A percentile compares a stretch with the other conserved stretches of the same genome.
Evolutionary conservation across 2,329 filamentous ascomycete genomes (phyloP).

Genomic region (Verticillium zaregamsianum): DNA sequence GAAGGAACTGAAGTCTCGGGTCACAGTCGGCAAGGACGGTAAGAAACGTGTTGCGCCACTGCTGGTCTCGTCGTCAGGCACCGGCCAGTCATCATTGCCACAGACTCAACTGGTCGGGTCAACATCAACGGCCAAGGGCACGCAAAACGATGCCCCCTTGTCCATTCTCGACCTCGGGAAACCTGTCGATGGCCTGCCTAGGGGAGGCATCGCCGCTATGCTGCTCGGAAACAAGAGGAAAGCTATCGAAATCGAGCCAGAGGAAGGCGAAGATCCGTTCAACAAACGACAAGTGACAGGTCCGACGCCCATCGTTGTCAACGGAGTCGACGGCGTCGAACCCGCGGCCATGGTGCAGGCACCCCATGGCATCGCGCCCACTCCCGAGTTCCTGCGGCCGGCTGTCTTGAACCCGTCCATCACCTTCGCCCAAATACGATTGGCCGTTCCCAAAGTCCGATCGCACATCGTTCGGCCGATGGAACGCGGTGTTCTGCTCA

Average conservation of each 20-base stretch:
- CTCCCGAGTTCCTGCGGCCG: slow-evolving; percentile 81
- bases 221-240: slow-evolving; percentile 93
- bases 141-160: slow-evolving; percentile 69
- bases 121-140: slow-evolving; percentile 52
- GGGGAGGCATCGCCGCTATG: slow-evolving; percentile 80
- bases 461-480: slow-evolving; percentile 78
- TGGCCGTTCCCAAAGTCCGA: slow-evolving; percentile 84
- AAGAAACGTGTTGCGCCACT: slow-evolving; percentile 94
- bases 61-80: slow-evolving; percentile 84
- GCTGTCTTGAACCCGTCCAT: slow-evolving; percentile 81
- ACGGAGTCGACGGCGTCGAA: slow-evolving; percentile 73
- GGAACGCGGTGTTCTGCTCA: slow-evolving; percentile 58
- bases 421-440: slow-evolving; percentile 73
- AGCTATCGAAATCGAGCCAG: slow-evolving; percentile 65
- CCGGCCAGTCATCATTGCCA: slow-evolving; percentile 81
- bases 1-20: slow-evolving; percentile 74
- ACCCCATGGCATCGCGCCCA: slow-evolving; percentile 58
- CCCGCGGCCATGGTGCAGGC: slow-evolving; percentile 63
- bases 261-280: slow-evolving; percentile 63
- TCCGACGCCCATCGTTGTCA: slow-evolving; percentile 69
- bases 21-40: slow-evolving; percentile 93
- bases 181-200: slow-evolving; percentile 88
- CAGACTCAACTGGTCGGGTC: slow-evolving; percentile 84
- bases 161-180: slow-evolving; percentile 86
- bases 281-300: slow-evolving; percentile 57